phyloP scores from a whole-genome alignment of 495 filamentous ascomycete species.

The Daldinia vernicosa region DNA sequence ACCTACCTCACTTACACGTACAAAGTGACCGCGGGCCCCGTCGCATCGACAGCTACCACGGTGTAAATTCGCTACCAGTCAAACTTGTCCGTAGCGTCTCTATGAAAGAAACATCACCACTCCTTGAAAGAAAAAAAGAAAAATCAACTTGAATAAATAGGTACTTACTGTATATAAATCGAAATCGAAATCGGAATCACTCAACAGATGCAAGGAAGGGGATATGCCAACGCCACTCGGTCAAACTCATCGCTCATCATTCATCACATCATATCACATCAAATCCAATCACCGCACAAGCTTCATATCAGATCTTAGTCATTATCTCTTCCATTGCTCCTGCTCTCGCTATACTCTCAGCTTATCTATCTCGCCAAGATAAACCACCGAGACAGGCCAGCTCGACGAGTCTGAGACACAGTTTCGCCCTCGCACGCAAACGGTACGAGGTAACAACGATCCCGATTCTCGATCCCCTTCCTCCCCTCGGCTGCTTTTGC shows the following conservation, averaged over 20 bases:
- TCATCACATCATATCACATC: not conserved
- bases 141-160: no score
- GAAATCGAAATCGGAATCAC: not conserved
- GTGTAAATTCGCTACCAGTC: not conserved
- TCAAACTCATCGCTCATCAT: no score
- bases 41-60: not conserved
- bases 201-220: not conserved
- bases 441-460: not conserved
- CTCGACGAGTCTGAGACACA: not conserved
- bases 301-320: not conserved
- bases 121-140: no score
- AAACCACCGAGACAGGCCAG: not conserved
- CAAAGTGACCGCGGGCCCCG: not conserved
- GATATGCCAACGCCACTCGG: not conserved
- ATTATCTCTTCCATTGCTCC: not conserved
- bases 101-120: no score
- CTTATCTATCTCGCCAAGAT: not conserved
- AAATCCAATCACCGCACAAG: not conserved
- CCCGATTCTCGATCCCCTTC: constrained; percentile 6
- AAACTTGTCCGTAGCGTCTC: not conserved
- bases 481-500: not conserved
- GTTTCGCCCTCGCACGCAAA: constrained; percentile 6
- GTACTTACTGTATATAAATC: no score
- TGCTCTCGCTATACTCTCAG: not conserved
- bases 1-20: not conserved